These are phyloP conservation scores for Blepharisma undulans DNA, from an alignment of 169 alveolate genomes.

Conservation along the genomic window DNA sequence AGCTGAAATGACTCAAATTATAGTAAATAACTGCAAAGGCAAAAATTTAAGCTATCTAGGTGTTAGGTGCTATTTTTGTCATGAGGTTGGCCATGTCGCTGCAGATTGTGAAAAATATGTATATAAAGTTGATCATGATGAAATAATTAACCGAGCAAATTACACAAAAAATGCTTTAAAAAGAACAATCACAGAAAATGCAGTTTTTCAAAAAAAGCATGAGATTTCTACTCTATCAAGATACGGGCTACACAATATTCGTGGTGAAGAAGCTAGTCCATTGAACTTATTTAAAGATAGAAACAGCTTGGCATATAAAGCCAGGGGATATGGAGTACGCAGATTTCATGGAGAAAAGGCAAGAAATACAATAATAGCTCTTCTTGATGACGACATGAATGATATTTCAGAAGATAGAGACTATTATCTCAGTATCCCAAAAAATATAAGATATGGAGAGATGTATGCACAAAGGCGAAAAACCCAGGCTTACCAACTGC, in stretches of 20 bases:
- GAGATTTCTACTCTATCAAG: background rate
- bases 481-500: background rate
- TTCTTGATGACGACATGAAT: background rate
- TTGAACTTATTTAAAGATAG: background rate
- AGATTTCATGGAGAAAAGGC: background rate
- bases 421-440: background rate
- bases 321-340: background rate
- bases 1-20: background rate
- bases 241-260: background rate
- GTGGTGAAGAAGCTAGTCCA: background rate
- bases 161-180: background rate
- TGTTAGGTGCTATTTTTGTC: slow-evolving; percentile 5
- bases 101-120: background rate
- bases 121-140: background rate
- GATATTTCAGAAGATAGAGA: background rate
- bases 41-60: background rate
- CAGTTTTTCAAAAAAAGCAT: background rate
- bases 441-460: background rate
- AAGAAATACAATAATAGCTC: background rate
- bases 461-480: background rate
- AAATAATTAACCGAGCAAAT: background rate
- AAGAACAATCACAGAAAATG: background rate
- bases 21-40: background rate
- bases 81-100: slow-evolving; percentile 25
- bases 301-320: background rate